Evolutionary conservation across 805 yeast species (phyloP), one percentile per base, ranked within the genome.

Genomic region (Suhomyces faveliae): DNA sequence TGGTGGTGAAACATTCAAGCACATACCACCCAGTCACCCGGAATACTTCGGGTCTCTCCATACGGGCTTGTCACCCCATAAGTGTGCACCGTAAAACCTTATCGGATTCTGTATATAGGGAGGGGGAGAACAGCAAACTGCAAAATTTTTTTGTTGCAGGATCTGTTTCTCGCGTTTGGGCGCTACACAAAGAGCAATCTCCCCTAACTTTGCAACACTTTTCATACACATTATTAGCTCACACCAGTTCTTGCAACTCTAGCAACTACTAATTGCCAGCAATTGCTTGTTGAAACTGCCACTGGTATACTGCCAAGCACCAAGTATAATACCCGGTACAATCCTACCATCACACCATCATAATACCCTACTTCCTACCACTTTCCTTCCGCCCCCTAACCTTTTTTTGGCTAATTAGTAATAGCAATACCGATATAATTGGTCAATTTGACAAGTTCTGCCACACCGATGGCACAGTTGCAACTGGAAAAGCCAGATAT

Each of bases 161-260:
- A 33, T 33, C 35, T 30, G 19, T 30, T 20, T 17, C 27, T 15
- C 37, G 37, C 37, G 37, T 33, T n/a, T 33, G 9, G 27, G n/a
- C 27, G 10, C 37, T 33, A 33, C 37, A 33, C 37, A 33, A 33
- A 33, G 21, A 33, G 37, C 37, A 33, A 33, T 17, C 37, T 33
- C 37, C 37, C n/a, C 21, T 15, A 33, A 17, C 37, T 33, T 33
- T 33, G 37, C 37, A 33, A 33, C 37, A 33, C 21, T 33, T 33
- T 33, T 33, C 37, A 30, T 11, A 25, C 20, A 6, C 9, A 24
- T 24, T 10, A 15, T 17, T 4, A 33, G 37, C 12, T 20, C 37
- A 33, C 37, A 33, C 15, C 10, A 33, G 9, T 4, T 27, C 15
- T 6, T 27, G 30, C 30, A 27, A 1, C n/a, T 27, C 30, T 27